Base-by-base conservation (phyloP, 2,329 filamentous ascomycete genomes). In the Bipolaris gigantea region DNA sequence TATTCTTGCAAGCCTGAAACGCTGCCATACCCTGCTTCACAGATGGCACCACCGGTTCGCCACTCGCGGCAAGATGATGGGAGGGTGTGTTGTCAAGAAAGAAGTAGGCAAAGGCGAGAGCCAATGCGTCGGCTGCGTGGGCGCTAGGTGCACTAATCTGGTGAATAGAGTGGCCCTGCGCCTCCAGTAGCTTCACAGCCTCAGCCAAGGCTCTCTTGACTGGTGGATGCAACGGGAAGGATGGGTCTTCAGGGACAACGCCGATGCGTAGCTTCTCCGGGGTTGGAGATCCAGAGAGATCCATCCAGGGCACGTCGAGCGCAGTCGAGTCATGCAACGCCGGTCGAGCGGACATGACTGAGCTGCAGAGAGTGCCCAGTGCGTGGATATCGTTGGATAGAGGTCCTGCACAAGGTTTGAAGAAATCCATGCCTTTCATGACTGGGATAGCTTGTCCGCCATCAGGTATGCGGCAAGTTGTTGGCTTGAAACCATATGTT, bases 401-500 rank as follows among this genome's bases (percentile, higher is more conserved):
- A 15, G 51, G 51, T 5, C 51, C 51, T 5, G 51, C 51, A 1
- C 27, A 45, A 5, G 51, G 47, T 2, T 30, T 33, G 40, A 54
- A 54, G 27, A 54, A 54, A 11, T 34, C 10, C 32, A 40, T 35
- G n/a, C 51, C 51, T 13, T 19, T 25, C 6, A 8, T 30, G 1
- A 15, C 40, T n/a, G 51, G 51, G 1, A 27, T 30, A 2, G 15
- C 21, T 44, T 60, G 55, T 0, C 63, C 59, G 16, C 49, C 58
- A 30, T 56, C 83, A 0, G 81, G 81, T 0, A 83, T 72, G 0
- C 81, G 70, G 0, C 78, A 78, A 49, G 79, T 74, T 0, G 80
- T 83, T 0, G 81, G 80, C 55, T 83, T 83, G 30, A 83, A 68
- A 0, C 80, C 80, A 11, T 80, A 77, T 48, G 64, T 58, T 2